Base-by-base conservation (phyloP, 306 rosid genomes). In the Bauhinia variegata region DNA sequence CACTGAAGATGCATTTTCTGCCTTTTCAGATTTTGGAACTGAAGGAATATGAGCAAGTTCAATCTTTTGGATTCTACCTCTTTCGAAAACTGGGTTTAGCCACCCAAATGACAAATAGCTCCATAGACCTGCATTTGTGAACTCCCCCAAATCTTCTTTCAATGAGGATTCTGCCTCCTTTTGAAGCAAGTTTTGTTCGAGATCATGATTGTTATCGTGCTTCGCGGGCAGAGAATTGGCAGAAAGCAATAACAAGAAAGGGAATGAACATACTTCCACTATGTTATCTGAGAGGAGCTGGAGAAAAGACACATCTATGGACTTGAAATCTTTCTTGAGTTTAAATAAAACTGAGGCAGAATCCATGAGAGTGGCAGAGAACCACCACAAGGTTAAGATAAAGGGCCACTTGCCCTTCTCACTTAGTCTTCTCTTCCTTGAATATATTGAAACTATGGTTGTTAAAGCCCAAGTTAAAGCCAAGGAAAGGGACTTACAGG, bases 371-470 rank as follows among this genome's bases (percentile, higher is more conserved):
- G 60, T 48, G 54, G 87, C 65, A 36, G 76, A 78, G 4, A 72
- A 39, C 98, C 96, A 92, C 98, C 98, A 92, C 1, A 84, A 53
- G 46, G 65, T 54, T 0, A 89, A 82, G 16, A 87, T 82, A 68
- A 71, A 65, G 5, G 97, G 96, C 82, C 89, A 86, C 43, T 51
- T 79, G 63, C 57, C 75, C 5, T 13, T 57, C 33, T 73, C 76
- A 39, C 12, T 18, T 7, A 60, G 41, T 23, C n/a, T 65, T 56
- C 68, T 68, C 46, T 52, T 79, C 67, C 65, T 34, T 10, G 89
- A 81, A 60, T 76, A 84, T 0, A 79, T 12, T 4, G 87, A 65
- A 56, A 86, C 80, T 0, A 63, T 3, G 4, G 93, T 71, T 5
- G 96, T 87, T 19, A 89, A 74, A 66, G 67, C 59, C 98, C 98